Evolutionary conservation across 2,329 filamentous ascomycete genomes (phyloP).

Genomic region (Rhynchosporium agropyri): DNA sequence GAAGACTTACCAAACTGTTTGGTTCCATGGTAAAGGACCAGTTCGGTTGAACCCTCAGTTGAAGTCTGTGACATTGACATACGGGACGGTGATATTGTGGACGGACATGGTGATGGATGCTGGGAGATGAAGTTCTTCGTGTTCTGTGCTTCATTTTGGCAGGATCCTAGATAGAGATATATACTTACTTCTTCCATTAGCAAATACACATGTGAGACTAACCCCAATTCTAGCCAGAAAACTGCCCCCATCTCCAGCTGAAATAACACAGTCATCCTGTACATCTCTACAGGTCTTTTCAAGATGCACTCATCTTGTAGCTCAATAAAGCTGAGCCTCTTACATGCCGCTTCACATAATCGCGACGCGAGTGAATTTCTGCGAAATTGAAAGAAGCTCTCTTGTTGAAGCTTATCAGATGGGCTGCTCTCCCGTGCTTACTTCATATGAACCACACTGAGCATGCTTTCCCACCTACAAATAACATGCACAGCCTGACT

Average conservation of each 20-base stretch:
- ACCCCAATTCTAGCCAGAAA: not conserved
- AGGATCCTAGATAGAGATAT: slow-evolving; percentile 1
- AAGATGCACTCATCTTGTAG: not conserved
- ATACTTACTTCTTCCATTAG: not conserved
- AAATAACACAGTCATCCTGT: slow-evolving; percentile 14
- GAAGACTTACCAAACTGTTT: slow-evolving; percentile 10
- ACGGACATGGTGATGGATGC: slow-evolving; percentile 1
- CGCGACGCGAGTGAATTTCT: not conserved
- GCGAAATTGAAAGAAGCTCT: not conserved
- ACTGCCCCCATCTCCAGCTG: not conserved
- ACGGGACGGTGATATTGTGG: slow-evolving; percentile 7
- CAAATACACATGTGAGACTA: not conserved
- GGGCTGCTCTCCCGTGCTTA: not conserved
- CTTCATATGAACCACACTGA: not conserved
- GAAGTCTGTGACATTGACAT: slow-evolving; percentile 8
- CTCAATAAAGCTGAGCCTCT: slow-evolving; percentile 1
- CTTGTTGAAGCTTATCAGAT: slow-evolving; percentile 11
- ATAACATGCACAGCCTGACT: slow-evolving; percentile 12
- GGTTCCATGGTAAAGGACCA: slow-evolving; percentile 10
- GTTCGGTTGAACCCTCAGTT: slow-evolving; percentile 8
- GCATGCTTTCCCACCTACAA: slow-evolving; percentile 4
- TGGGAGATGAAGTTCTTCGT: not conserved
- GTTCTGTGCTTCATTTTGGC: not conserved
- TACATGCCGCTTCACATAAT: not conserved
- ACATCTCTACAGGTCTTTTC: no score